Evolutionary conservation across 2,329 filamentous ascomycete genomes (phyloP).

Genomic region (Diaporthe citriasiana): DNA sequence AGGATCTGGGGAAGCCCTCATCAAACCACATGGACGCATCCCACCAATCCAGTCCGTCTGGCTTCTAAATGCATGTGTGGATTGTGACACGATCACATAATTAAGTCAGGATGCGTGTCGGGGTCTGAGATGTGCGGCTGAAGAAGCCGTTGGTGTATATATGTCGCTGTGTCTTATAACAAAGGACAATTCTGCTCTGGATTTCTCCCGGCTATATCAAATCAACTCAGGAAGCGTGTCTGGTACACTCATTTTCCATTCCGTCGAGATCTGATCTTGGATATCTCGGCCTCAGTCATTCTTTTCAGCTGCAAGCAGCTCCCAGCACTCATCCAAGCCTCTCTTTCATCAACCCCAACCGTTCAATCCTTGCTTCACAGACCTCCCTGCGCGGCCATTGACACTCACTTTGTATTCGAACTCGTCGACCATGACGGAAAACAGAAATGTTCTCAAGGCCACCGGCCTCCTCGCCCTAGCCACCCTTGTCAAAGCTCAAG

Average conservation of each 20-base stretch:
- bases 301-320: constrained; percentile 19
- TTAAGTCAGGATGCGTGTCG: neutral
- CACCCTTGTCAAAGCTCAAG: constrained; percentile 4
- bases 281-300: neutral
- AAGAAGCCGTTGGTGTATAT: neutral
- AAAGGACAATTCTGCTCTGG: neutral
- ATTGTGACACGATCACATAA: constrained; percentile 1
- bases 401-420: neutral
- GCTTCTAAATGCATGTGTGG: neutral
- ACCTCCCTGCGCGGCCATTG: neutral
- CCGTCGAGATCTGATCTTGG: neutral
- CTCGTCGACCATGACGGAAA: neutral
- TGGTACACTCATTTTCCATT: constrained; percentile 12
- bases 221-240: neutral
- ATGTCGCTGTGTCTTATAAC: neutral
- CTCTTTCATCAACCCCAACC: neutral
- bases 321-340: neutral
- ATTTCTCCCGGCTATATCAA: neutral
- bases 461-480: neutral
- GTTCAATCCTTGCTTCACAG: neutral
- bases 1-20: neutral
- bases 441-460: constrained; percentile 12
- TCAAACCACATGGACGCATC: neutral
- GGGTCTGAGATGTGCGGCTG: neutral
- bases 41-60: neutral